Percentiles rank a stretch among this genome's conserved stretches.
phyloP scores from a whole-genome alignment of 306 rosid species.

The Sophora flavescens region DNA sequence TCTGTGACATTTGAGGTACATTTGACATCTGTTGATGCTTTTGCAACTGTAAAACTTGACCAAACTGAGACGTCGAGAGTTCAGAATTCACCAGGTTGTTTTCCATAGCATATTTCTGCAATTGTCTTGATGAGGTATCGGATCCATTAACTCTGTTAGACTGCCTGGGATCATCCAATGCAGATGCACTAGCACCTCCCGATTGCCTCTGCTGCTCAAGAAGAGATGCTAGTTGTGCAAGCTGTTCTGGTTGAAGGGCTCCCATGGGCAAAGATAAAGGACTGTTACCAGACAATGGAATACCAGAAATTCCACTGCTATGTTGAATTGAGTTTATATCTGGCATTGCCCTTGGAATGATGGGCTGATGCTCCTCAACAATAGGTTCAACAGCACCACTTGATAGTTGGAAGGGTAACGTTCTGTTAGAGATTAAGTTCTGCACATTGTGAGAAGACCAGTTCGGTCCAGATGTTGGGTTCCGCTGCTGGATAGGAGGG shows the following conservation, averaged over 20 bases:
- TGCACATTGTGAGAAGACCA: constrained; percentile 65
- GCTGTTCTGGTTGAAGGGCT: constrained; percentile 78
- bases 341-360: constrained; percentile 49
- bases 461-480: constrained; percentile 54
- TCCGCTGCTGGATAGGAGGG: constrained; percentile 58
- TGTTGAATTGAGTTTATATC: constrained; percentile 56
- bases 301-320: constrained; percentile 56
- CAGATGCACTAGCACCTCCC: constrained; percentile 54
- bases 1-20: constrained; percentile 51
- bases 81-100: constrained; percentile 60
- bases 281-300: constrained; percentile 50
- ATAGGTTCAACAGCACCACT: constrained; percentile 54
- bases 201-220: constrained; percentile 77
- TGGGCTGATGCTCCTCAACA: constrained; percentile 53
- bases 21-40: constrained; percentile 64
- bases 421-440: constrained; percentile 54
- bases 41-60: constrained; percentile 63
- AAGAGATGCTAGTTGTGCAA: constrained; percentile 78
- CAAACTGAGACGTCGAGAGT: constrained; percentile 57
- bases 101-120: constrained; percentile 61
- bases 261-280: constrained; percentile 59
- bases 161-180: constrained; percentile 60
- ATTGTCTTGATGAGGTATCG: constrained; percentile 51
- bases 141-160: constrained; percentile 52
- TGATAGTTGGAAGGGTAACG: constrained; percentile 53